phyloP scores from a whole-genome alignment of 2,329 filamentous ascomycete genomes.

The Xylariaceae sp. region DNA sequence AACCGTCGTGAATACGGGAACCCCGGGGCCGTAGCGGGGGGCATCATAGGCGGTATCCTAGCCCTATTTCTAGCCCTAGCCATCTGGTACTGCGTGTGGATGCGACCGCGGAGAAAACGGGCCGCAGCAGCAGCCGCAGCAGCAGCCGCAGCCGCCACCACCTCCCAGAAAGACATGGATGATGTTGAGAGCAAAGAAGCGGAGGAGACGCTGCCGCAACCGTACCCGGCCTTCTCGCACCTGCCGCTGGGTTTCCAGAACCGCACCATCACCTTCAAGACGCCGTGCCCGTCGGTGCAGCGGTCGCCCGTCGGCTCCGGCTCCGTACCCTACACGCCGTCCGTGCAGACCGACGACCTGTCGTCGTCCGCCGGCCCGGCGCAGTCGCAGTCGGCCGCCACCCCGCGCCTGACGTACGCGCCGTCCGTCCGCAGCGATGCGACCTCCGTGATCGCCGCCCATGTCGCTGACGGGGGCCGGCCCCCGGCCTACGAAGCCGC shows the following conservation, averaged over 20 bases:
- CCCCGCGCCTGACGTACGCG: slow-evolving; percentile 21
- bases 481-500: slow-evolving; percentile 16
- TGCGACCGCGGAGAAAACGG: slow-evolving; percentile 21
- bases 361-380: slow-evolving; percentile 10
- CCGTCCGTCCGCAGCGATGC: slow-evolving; percentile 8
- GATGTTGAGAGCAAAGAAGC: too few species aligned
- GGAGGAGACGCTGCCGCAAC: too few species aligned
- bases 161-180: too few species aligned
- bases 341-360: not conserved
- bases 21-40: slow-evolving; percentile 11
- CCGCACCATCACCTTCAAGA: not conserved
- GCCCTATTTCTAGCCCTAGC: slow-evolving; percentile 11
- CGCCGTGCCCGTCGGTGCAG: not conserved
- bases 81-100: slow-evolving; percentile 22
- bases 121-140: not conserved
- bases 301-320: not conserved
- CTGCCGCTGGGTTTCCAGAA: not conserved
- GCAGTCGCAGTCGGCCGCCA: too few species aligned
- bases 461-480: slow-evolving; percentile 11
- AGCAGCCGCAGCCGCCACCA: not conserved
- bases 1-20: too few species aligned
- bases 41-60: slow-evolving; percentile 24
- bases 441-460: slow-evolving; percentile 7
- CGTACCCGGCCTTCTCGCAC: not conserved
- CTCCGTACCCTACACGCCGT: not conserved